Conservation (phyloP, 2,329 filamentous ascomycete species). For the Cercospora janseana region DNA sequence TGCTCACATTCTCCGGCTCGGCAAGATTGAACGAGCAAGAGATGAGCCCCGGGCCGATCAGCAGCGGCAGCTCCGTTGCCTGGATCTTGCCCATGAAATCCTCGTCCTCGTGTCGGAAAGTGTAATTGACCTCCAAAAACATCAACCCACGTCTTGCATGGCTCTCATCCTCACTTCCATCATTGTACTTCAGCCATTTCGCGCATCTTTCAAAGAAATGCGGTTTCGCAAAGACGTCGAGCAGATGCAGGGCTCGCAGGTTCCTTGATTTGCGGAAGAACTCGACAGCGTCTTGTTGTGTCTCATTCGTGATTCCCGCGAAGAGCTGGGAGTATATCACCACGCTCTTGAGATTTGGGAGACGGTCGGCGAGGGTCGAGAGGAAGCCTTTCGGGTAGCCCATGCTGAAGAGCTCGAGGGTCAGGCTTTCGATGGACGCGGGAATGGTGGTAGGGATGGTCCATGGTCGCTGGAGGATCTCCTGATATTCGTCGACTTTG, state of each 20-base stretch:
- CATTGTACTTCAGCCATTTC: conserved; percentile 36
- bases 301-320: conserved; percentile 43
- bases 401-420: conserved; percentile 50
- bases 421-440: conserved; percentile 43
- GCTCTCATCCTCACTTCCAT: conserved; percentile 27
- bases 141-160: conserved; percentile 39
- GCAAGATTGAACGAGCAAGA: conserved; percentile 41
- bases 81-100: conserved; percentile 45
- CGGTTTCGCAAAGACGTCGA: conserved; percentile 48
- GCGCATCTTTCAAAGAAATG: conserved; percentile 42
- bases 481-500: conserved; percentile 48
- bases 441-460: conserved; percentile 42
- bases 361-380: conserved; percentile 39
- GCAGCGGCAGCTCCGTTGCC: conserved; percentile 37
- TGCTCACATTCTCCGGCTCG: conserved; percentile 34
- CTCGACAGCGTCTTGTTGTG: conserved; percentile 41
- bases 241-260: conserved; percentile 47
- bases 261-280: conserved; percentile 42
- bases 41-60: conserved; percentile 42
- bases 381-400: conserved; percentile 50
- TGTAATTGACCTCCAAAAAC: conserved; percentile 50
- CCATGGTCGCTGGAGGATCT: conserved; percentile 39
- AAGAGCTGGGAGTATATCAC: conserved; percentile 50
- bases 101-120: conserved; percentile 46
- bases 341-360: conserved; percentile 45